Evolutionary conservation across 164 flowering plant genomes (phyloP).

Genomic region (Aristolochia fimbriata): DNA sequence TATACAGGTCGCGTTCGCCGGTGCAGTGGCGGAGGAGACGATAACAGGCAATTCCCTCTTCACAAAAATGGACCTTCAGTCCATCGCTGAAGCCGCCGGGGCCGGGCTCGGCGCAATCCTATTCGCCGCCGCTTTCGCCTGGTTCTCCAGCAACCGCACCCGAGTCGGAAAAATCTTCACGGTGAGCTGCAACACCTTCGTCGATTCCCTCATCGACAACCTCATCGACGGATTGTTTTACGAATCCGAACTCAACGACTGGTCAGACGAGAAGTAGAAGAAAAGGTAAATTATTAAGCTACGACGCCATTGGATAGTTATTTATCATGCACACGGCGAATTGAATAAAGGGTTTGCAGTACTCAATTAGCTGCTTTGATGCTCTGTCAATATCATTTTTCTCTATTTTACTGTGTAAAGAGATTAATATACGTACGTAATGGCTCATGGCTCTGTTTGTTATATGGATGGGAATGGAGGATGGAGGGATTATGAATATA

Average conservation of each 20-base stretch:
- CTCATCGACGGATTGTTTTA: slow-evolving; percentile 78
- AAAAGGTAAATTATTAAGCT: too few relatives aligned
- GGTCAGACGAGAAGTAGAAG: slow-evolving; percentile 64
- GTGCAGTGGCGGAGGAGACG: slow-evolving; percentile 47
- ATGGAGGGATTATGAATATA: too few relatives aligned
- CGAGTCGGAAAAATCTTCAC: slow-evolving; percentile 62
- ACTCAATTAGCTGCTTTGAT: too few relatives aligned
- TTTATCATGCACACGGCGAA: too few relatives aligned
- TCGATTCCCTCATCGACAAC: slow-evolving; percentile 71
- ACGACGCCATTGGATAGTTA: too few relatives aligned
- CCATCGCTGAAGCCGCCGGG: slow-evolving; percentile 46
- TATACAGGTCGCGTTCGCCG: slow-evolving; percentile 63
- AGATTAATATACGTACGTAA: too few relatives aligned
- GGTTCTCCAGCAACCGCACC: slow-evolving; percentile 53
- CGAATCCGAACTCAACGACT: slow-evolving; percentile 45
- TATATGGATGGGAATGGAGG: too few relatives aligned
- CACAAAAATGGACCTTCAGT: slow-evolving; percentile 64
- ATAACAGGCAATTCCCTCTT: slow-evolving; percentile 75
- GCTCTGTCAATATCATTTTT: too few relatives aligned
- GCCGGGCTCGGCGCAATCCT: slow-evolving; percentile 51
- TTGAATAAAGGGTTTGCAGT: too few relatives aligned
- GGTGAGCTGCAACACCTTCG: slow-evolving; percentile 53
- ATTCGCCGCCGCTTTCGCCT: slow-evolving; percentile 65
- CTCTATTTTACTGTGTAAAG: too few relatives aligned
- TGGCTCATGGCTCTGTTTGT: too few relatives aligned